Conservation (phyloP, 2,329 filamentous ascomycete genomes). For the Alternaria triticina region DNA sequence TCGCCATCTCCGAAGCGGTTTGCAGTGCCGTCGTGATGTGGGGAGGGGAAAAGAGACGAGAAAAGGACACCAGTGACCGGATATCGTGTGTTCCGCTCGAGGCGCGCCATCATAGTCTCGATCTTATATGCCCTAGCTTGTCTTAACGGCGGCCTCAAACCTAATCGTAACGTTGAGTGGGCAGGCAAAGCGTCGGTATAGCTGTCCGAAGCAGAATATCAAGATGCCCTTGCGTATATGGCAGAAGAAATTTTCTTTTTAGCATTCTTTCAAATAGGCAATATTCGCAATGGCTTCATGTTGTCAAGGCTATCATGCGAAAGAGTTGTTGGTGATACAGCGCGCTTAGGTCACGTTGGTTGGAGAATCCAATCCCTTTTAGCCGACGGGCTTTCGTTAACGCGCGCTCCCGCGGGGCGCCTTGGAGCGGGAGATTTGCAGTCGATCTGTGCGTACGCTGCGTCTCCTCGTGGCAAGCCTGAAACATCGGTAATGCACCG, state of each 20-base stretch:
- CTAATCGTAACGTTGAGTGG: neutral
- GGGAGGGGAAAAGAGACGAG: neutral
- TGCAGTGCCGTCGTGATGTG: neutral
- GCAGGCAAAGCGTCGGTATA: neutral
- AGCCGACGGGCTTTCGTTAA: slow-evolving; percentile 7
- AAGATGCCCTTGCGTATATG: neutral
- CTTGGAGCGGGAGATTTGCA: slow-evolving; percentile 22
- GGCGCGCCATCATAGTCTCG: neutral
- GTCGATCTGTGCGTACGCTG: slow-evolving; percentile 13
- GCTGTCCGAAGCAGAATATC: neutral
- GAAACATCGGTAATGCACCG: slow-evolving; percentile 11
- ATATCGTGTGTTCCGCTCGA: neutral
- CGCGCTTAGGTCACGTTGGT: slow-evolving; percentile 7
- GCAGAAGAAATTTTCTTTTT: neutral
- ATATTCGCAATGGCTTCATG: neutral
- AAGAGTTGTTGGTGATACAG: neutral
- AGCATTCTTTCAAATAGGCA: neutral
- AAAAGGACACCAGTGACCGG: neutral
- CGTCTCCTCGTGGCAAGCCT: slow-evolving; percentile 17
- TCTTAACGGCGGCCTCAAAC: neutral
- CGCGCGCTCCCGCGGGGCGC: slow-evolving; percentile 10
- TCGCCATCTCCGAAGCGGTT: neutral
- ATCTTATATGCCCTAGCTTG: neutral
- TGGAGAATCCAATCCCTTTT: neutral
- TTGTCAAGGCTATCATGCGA: neutral